A percentile compares a stretch with the other conserved stretches of the same genome.
phyloP scores from a whole-genome alignment of 2,329 filamentous ascomycete genomes.

The Aspergillus oerlinghausenensis region DNA sequence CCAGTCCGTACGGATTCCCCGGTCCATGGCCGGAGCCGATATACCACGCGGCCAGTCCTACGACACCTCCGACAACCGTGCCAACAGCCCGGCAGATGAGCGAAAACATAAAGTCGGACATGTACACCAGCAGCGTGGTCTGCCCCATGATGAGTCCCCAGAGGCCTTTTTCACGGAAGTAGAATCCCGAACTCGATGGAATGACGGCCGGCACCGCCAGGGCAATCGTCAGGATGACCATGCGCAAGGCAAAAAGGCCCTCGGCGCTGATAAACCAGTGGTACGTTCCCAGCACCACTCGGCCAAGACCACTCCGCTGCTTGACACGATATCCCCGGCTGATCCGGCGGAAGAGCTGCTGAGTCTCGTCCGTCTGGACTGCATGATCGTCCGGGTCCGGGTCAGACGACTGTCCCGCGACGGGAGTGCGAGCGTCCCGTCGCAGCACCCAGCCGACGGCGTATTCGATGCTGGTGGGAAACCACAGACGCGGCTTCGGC shows the following conservation, averaged over 20 bases:
- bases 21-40: slow-evolving; percentile 46
- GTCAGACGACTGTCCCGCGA: slow-evolving; percentile 8
- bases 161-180: slow-evolving; percentile 49
- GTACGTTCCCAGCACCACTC: slow-evolving; percentile 24
- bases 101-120: slow-evolving; percentile 49
- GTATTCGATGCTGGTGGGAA: slow-evolving; percentile 38
- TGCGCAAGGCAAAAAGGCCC: slow-evolving; percentile 46
- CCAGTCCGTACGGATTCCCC: slow-evolving; percentile 50
- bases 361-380: slow-evolving; percentile 31
- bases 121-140: slow-evolving; percentile 45
- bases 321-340: slow-evolving; percentile 26
- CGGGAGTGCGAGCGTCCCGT: slow-evolving; percentile 16
- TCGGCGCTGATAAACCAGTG: slow-evolving; percentile 40
- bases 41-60: slow-evolving; percentile 50
- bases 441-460: slow-evolving; percentile 38
- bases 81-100: slow-evolving; percentile 40
- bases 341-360: slow-evolving; percentile 33
- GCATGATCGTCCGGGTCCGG: slow-evolving; percentile 21
- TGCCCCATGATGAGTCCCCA: slow-evolving; percentile 53
- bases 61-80: slow-evolving; percentile 45
- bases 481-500: slow-evolving; percentile 38
- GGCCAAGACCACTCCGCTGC: slow-evolving; percentile 20
- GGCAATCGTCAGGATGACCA: slow-evolving; percentile 47
- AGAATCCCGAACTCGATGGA: slow-evolving; percentile 45
- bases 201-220: slow-evolving; percentile 41